Base-by-base conservation (phyloP, 2,329 filamentous ascomycete genomes). In the Penicillium sp. region DNA sequence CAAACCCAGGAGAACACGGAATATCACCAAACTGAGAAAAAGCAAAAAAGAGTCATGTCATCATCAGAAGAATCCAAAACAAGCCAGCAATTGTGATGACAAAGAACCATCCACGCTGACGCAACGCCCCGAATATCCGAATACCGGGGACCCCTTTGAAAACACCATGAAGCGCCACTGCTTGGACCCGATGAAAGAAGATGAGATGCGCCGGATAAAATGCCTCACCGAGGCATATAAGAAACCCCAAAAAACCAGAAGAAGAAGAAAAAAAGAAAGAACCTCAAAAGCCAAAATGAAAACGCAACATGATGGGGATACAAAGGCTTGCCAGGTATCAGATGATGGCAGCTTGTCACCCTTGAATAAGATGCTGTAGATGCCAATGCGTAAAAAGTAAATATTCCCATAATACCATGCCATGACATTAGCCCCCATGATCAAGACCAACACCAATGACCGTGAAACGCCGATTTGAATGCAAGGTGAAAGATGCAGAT, bases 391-490 rank as follows among this genome's bases (percentile, higher is more conserved):
- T 55, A 55, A 57, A 63, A 63, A 53, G 47, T 53, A 51, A 61
- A 24, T 50, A 43, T 53, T 50, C 29, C 58, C 60, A 47, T 55
- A 40, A 60, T 49, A 55, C 61, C 59, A 62, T 64, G 65, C 62
- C 57, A 63, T 55, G 51, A 58, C 41, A 55, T 36, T 53, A 49
- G 56, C 54, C 44, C 59, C 42, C 51, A 18, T 29, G 3, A 18
- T 41, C 52, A 47, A 17, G 36, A 61, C 55, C 51, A 54, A 54
- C 58, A 44, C 51, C 45, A 27, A 41, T 40, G 46, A 68, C 65
- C 62, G 52, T 53, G 48, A 60, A 69, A 72, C 68, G 63, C 69
- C 69, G 48, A 59, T 55, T 67, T 56, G 58, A 67, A 72, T 71
- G 68, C 68, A 68, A 20, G 51, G 51, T 63, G 50, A 61, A 55